Conservation (phyloP, 2,329 filamentous ascomycete species). For the Epichloe sp. region DNA sequence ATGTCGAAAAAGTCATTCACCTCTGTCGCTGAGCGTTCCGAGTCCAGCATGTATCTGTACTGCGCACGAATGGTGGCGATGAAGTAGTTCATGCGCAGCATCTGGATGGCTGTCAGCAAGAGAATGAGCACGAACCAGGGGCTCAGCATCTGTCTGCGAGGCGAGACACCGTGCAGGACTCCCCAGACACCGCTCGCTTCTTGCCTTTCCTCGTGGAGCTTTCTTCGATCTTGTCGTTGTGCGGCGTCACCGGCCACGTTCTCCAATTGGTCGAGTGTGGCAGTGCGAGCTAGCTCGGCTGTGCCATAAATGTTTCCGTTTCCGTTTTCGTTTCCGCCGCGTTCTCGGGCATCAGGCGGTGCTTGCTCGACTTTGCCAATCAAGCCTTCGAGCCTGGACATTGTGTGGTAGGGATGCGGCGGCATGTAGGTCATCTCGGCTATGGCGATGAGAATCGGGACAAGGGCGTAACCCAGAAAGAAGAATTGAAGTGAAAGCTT, state of each 20-base stretch:
- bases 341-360: background rate
- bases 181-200: slow-evolving; percentile 53
- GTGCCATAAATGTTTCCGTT: background rate
- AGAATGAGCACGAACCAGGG: slow-evolving; percentile 58
- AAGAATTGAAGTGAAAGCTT: background rate
- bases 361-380: background rate
- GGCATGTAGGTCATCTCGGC: background rate
- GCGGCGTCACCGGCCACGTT: background rate
- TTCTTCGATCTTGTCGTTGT: background rate
- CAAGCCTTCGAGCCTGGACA: background rate
- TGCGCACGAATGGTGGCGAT: slow-evolving; percentile 58
- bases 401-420: background rate
- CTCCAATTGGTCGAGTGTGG: background rate
- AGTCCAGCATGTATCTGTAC: slow-evolving; percentile 54
- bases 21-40: slow-evolving; percentile 22
- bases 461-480: background rate
- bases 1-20: slow-evolving; percentile 31
- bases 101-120: slow-evolving; percentile 44
- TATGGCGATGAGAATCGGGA: background rate
- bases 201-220: slow-evolving; percentile 34
- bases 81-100: slow-evolving; percentile 9
- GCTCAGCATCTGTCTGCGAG: slow-evolving; percentile 47
- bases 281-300: background rate
- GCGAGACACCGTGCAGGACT: slow-evolving; percentile 50
- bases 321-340: background rate